Conservation (phyloP, 1,284 basidiomycete species). For the Polyporus tsugae region DNA sequence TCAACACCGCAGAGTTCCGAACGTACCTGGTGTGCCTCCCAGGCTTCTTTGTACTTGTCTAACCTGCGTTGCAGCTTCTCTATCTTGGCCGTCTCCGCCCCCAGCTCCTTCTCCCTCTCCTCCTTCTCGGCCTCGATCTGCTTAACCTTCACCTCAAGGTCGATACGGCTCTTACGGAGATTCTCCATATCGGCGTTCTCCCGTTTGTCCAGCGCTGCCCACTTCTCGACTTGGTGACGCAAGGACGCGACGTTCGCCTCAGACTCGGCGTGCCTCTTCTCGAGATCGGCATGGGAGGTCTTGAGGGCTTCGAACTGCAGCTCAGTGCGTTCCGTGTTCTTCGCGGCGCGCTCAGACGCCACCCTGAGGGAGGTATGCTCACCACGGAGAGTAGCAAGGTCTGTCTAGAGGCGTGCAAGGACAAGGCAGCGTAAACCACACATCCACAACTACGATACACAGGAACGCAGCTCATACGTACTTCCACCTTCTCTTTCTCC, state of each 20-base stretch:
- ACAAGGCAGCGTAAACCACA: constrained; percentile 6
- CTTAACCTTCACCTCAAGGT: constrained; percentile 62
- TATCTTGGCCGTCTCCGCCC: constrained; percentile 32
- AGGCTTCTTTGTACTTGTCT: constrained; percentile 35
- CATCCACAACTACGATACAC: constrained; percentile 5
- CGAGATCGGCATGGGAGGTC: constrained; percentile 60
- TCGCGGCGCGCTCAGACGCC: constrained; percentile 52
- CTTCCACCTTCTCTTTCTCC: constrained; percentile 39
- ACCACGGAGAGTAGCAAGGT: constrained; percentile 40
- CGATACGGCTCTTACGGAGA: constrained; percentile 59
- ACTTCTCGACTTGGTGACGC: constrained; percentile 69
- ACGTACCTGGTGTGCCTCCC: constrained; percentile 32
- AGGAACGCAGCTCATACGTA: constrained; percentile 28
- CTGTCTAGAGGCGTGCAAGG: constrained; percentile 39
- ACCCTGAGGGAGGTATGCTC: constrained; percentile 55
- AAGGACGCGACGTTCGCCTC: constrained; percentile 62
- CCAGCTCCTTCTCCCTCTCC: constrained; percentile 40
- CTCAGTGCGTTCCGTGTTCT: constrained; percentile 62
- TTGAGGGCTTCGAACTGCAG: constrained; percentile 66
- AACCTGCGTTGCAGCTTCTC: constrained; percentile 37
- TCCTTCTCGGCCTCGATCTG: constrained; percentile 55
- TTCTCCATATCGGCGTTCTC: constrained; percentile 65
- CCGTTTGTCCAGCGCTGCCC: constrained; percentile 70
- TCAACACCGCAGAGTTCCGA: background rate
- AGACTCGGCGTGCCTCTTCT: constrained; percentile 62